Base-by-base conservation (phyloP, 2,329 filamentous ascomycete genomes). In the Sporothrix pallida region DNA sequence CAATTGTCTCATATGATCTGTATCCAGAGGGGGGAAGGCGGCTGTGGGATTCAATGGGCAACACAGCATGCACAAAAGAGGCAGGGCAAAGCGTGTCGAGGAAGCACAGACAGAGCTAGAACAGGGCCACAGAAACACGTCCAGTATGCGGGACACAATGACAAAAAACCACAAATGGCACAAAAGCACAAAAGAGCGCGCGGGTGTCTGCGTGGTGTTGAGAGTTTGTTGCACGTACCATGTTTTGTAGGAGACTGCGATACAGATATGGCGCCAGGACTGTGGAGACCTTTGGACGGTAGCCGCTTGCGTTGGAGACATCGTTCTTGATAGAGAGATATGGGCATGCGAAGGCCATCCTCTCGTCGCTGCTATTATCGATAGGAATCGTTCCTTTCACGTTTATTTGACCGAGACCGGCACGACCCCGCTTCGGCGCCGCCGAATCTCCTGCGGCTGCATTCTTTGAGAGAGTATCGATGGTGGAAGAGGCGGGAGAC, bases 361-460 rank as follows among this genome's bases (percentile, higher is more conserved):
- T 17, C 56, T 37, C 20, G 56, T n/a, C 10, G 46, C 62, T 52
- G 23, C 65, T 13, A 52, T 31, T 31, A 37, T 37, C 31, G 31
- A 37, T 37, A 23, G 46, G 23, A 20, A 37, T 44, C 46, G 7
- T 26, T 12, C 56, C 42, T 10, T 23, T 65, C 26, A n/a, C 17
- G 23, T 46, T 8, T 15, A 73, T 54, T 73, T 65, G 31, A 31
- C 72, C 56, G 67, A 65, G 44, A 52, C 48, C 26, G 26, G 3
- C 23, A 37, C 23, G 8, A 37, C 23, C 44, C 65, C 72, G 54
- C 67, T 70, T 71, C 68, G 72, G 72, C 67, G 46, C 56, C 58
- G 17, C 72, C 72, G 72, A 73, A 23, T 44, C 26, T 26, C 31
- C 31, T 37, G 31, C 7, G 13, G 17, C 26, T 56, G 31, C 15